Conservation (phyloP, 345 rosid species). For the Lumnitzera racemosa region DNA sequence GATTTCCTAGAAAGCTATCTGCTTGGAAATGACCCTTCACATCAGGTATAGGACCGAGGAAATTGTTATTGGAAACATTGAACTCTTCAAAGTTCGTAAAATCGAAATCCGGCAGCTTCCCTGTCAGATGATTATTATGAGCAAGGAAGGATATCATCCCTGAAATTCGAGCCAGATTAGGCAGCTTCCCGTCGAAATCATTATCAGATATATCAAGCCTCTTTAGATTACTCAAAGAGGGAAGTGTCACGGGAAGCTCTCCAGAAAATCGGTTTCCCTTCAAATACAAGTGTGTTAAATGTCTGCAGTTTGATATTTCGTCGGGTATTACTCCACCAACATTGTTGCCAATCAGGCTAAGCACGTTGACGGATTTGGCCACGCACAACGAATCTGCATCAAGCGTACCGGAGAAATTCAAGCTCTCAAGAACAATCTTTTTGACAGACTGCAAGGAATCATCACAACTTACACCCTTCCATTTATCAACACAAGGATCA, state of each 20-base stretch:
- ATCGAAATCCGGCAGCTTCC: constrained; percentile 34
- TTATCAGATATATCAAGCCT: constrained; percentile 38
- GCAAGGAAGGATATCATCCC: constrained; percentile 33
- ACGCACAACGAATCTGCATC: constrained; percentile 32
- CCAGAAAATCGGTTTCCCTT: constrained; percentile 36
- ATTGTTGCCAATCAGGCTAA: constrained; percentile 36
- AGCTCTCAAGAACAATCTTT: constrained; percentile 36
- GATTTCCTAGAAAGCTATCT: constrained; percentile 39
- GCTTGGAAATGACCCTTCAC: constrained; percentile 24
- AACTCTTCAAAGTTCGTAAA: constrained; percentile 34
- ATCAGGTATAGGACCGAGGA: constrained; percentile 48
- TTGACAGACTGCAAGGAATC: constrained; percentile 13
- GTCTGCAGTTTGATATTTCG: constrained; percentile 35
- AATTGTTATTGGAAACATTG: constrained; percentile 54
- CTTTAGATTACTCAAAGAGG: constrained; percentile 33
- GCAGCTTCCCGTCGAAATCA: constrained; percentile 33
- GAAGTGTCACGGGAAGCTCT: constrained; percentile 32
- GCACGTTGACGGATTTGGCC: constrained; percentile 21
- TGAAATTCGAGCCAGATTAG: constrained; percentile 27
- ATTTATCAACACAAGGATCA: constrained; percentile 44
- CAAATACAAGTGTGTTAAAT: constrained; percentile 36
- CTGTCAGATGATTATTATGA: constrained; percentile 36
- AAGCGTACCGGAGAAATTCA: constrained; percentile 35
- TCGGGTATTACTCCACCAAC: constrained; percentile 27
- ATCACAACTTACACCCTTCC: constrained; percentile 41